These are phyloP conservation scores for Coniochaeta hoffmannii DNA, from an alignment of 2,329 filamentous ascomycete genomes.

Conservation along the genomic window DNA sequence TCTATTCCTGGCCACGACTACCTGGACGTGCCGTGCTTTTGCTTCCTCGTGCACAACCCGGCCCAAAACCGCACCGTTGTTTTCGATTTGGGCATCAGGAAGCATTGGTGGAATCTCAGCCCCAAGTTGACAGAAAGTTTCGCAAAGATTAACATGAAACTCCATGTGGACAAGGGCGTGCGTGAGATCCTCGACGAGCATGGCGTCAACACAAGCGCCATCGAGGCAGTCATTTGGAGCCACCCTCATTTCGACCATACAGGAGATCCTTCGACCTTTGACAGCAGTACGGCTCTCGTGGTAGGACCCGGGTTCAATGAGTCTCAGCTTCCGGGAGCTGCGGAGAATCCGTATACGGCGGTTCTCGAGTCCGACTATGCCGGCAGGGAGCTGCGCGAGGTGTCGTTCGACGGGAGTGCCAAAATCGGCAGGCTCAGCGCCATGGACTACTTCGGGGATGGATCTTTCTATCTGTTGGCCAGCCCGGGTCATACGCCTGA, in stretches of 20 bases:
- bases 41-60: constrained; percentile 16
- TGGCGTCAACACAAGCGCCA: background rate
- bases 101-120: constrained; percentile 8
- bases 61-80: constrained; percentile 16
- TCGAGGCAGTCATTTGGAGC: constrained; percentile 2
- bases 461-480: constrained; percentile 19
- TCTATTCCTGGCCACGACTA: constrained; percentile 20
- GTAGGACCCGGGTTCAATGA: constrained; percentile 1
- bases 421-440: constrained; percentile 13
- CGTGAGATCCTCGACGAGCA: constrained; percentile 7
- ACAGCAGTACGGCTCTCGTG: background rate
- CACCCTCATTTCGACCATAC: constrained; percentile 2
- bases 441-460: constrained; percentile 20
- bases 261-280: background rate
- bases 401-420: background rate
- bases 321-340: background rate
- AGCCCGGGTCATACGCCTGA: constrained; percentile 17
- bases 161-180: constrained; percentile 4
- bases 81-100: constrained; percentile 9
- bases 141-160: background rate
- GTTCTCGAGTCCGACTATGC: background rate
- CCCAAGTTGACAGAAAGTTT: constrained; percentile 1
- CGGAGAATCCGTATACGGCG: background rate
- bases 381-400: constrained; percentile 1
- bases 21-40: constrained; percentile 16